phyloP scores from a whole-genome alignment of 2,329 filamentous ascomycete species.

The Fusarium paranaense region DNA sequence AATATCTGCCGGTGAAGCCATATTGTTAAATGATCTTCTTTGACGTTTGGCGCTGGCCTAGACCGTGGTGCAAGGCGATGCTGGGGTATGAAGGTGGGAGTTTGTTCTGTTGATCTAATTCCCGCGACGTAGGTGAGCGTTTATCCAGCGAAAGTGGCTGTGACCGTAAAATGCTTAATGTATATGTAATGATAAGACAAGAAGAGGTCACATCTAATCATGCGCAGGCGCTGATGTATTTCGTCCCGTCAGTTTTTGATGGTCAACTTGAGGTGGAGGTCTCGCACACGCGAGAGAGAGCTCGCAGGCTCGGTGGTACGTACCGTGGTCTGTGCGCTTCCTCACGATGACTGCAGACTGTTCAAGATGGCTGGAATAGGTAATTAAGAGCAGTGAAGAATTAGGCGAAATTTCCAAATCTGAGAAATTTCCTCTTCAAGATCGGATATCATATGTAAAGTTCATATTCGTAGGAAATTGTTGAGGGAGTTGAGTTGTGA shows the following conservation, averaged over 20 bases:
- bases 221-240: neutral
- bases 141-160: neutral
- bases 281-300: neutral
- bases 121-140: neutral
- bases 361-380: neutral
- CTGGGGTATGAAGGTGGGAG: neutral
- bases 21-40: slow-evolving; percentile 15
- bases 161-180: neutral
- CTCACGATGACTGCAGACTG: neutral
- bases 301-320: neutral
- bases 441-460: neutral
- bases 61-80: neutral
- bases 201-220: neutral
- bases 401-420: neutral
- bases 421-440: neutral
- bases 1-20: slow-evolving; percentile 49
- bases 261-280: neutral
- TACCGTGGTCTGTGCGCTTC: neutral
- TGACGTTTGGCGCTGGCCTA: neutral
- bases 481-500: neutral
- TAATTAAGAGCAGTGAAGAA: neutral
- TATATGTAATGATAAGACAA: neutral
- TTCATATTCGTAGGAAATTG: neutral
- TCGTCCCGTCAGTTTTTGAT: neutral
- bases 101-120: neutral